Conservation (phyloP, 148 eudicot species). For the Talinum fruticosum region DNA sequence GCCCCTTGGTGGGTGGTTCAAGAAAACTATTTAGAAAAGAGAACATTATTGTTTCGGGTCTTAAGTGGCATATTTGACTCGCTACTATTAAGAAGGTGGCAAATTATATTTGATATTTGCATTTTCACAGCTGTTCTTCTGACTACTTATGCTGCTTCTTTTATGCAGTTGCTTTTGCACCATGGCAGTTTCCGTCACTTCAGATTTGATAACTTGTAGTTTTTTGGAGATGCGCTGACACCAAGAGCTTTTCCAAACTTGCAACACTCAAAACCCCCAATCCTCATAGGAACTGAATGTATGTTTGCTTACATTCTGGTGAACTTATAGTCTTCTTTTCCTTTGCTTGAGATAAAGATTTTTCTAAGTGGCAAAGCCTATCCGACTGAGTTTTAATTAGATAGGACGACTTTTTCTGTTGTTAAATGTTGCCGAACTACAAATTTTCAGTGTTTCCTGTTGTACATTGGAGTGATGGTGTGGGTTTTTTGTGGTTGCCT, state of each 20-base stretch:
- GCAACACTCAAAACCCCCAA: not conserved
- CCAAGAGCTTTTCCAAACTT: not conserved
- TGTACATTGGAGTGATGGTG: not conserved
- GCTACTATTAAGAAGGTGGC: not conserved
- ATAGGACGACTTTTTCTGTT: not conserved
- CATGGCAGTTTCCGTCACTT: not conserved
- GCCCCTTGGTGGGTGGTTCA: too few relatives aligned
- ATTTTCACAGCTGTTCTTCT: not conserved
- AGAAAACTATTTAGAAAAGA: too few relatives aligned
- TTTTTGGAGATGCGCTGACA: not conserved
- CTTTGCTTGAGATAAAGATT: not conserved
- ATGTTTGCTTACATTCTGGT: not conserved
- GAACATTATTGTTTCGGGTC: too few relatives aligned
- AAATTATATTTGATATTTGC: not conserved
- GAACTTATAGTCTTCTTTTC: not conserved
- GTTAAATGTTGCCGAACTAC: slow-evolving; percentile 1
- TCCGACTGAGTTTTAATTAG: not conserved
- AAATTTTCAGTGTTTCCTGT: not conserved
- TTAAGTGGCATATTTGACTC: not conserved
- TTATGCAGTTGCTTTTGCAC: slow-evolving; percentile 16
- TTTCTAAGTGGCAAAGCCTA: not conserved
- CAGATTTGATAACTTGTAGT: slow-evolving; percentile 1
- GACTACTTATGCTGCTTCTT: not conserved
- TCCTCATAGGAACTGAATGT: not conserved
- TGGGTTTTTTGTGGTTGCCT: not conserved